Conservation (phyloP, 2,329 filamentous ascomycete genomes). For the Fusarium subglutinans region DNA sequence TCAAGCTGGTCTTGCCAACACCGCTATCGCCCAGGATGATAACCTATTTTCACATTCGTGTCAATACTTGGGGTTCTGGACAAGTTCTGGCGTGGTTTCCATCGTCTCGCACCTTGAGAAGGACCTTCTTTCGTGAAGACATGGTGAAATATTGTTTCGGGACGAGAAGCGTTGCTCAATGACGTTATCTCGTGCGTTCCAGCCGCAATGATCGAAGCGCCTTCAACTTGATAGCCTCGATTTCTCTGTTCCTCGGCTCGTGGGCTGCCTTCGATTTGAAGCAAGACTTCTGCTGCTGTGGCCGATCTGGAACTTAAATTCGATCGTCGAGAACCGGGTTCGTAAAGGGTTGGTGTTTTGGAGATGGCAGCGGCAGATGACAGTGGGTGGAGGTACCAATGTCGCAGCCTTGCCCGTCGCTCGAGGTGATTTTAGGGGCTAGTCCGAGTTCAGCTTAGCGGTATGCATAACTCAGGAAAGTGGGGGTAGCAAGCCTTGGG, state of each 20-base stretch:
- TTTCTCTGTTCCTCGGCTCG: not conserved
- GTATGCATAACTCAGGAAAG: conserved; percentile 40
- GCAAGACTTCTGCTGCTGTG: not conserved
- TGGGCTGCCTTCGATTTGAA: not conserved
- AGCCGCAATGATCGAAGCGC: conserved; percentile 34
- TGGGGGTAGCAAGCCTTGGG: not conserved
- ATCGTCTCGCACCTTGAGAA: conserved; percentile 75
- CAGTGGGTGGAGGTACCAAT: conserved; percentile 36
- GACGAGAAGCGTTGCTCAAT: conserved; percentile 37
- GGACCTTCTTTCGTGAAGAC: conserved; percentile 88
- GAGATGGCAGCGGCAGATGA: conserved; percentile 38
- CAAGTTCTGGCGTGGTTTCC: not conserved
- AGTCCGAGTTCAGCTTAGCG: conserved; percentile 31
- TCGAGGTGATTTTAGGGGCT: conserved; percentile 37
- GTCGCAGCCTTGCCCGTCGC: conserved; percentile 44
- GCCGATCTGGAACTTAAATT: conserved; percentile 4
- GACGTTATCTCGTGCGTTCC: conserved; percentile 44
- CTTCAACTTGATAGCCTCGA: conserved; percentile 8
- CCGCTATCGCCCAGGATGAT: conserved; percentile 99
- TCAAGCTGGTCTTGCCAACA: conserved; percentile 99
- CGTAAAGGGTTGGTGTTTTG: conserved; percentile 34
- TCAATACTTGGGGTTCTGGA: conserved; percentile 17
- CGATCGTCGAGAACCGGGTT: conserved; percentile 5
- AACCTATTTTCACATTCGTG: conserved; percentile 67
- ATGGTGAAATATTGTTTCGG: conserved; percentile 57